Conservation (phyloP, 2,329 filamentous ascomycete species). For the Akanthomyces uredinophilus region DNA sequence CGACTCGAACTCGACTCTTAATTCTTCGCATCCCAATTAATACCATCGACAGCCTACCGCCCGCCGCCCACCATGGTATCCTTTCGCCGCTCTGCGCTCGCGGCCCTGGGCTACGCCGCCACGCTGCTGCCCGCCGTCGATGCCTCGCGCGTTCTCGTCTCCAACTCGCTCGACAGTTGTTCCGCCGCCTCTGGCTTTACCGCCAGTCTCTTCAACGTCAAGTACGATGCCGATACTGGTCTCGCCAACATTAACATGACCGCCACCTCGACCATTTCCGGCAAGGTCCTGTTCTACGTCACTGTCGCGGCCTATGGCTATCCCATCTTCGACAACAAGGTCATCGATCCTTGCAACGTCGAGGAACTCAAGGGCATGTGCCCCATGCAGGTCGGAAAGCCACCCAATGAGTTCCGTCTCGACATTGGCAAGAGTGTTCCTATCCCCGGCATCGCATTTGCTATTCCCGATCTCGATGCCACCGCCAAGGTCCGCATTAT, state of each 20-base stretch:
- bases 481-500: conserved; percentile 79
- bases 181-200: conserved; percentile 74
- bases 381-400: conserved; percentile 81
- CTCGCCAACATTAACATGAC: conserved; percentile 65
- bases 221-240: conserved; percentile 65
- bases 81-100: conserved; percentile 20
- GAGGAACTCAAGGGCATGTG: conserved; percentile 69
- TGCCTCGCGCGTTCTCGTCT: conserved; percentile 55
- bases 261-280: conserved; percentile 70
- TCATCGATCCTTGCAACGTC: conserved; percentile 68
- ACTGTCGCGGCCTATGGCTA: conserved; percentile 73
- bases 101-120: conserved; percentile 33
- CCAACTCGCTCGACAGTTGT: conserved; percentile 74
- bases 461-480: conserved; percentile 85
- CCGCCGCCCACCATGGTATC: conserved; percentile 6
- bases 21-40: not conserved
- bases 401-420: conserved; percentile 69
- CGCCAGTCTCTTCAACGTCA: conserved; percentile 76
- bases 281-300: conserved; percentile 69
- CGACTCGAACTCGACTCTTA: not conserved
- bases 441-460: conserved; percentile 82
- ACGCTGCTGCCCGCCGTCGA: conserved; percentile 47
- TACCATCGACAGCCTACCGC: not conserved
- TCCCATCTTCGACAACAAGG: conserved; percentile 55
- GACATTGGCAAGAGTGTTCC: conserved; percentile 47